These are phyloP conservation scores for Pseudotsuga menziesii DNA, from an alignment of 75 land plant species.

Conservation along the genomic window DNA sequence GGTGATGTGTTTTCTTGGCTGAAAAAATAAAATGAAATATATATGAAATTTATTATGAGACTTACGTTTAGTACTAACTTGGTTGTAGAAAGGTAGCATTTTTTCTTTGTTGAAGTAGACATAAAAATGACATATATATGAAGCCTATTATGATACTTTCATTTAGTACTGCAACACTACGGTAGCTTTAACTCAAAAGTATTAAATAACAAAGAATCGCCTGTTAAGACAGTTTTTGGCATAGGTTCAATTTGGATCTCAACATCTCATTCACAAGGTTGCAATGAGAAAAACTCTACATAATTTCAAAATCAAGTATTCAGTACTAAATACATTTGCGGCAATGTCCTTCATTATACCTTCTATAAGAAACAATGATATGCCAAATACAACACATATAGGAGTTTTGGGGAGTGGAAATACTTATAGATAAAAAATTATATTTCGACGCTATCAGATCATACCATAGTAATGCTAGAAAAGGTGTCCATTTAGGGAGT, in stretches of 20 bases:
- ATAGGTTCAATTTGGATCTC: background rate
- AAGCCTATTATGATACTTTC: background rate
- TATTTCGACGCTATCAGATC: too few species aligned
- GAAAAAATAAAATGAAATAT: background rate
- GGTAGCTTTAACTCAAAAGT: background rate
- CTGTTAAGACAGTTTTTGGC: background rate
- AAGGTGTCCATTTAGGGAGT: too few species aligned
- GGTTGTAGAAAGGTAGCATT: background rate
- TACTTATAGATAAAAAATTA: too few species aligned
- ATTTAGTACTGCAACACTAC: background rate
- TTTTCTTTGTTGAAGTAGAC: background rate
- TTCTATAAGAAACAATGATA: too few species aligned
- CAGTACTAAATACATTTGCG: too few species aligned
- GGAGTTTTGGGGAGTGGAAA: too few species aligned
- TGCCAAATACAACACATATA: too few species aligned
- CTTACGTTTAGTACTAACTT: background rate
- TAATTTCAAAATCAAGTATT: background rate
- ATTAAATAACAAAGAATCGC: background rate
- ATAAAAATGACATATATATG: background rate
- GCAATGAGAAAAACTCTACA: constrained; percentile 8
- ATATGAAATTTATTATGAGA: background rate
- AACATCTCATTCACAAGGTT: constrained; percentile 1
- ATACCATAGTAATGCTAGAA: too few species aligned
- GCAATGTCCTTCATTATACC: too few species aligned
- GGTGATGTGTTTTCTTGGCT: constrained; percentile 3